Evolutionary conservation across 2,329 filamentous ascomycete genomes (phyloP), one percentile per base, ranked within the genome.

Genomic region (Neurospora sp.): DNA sequence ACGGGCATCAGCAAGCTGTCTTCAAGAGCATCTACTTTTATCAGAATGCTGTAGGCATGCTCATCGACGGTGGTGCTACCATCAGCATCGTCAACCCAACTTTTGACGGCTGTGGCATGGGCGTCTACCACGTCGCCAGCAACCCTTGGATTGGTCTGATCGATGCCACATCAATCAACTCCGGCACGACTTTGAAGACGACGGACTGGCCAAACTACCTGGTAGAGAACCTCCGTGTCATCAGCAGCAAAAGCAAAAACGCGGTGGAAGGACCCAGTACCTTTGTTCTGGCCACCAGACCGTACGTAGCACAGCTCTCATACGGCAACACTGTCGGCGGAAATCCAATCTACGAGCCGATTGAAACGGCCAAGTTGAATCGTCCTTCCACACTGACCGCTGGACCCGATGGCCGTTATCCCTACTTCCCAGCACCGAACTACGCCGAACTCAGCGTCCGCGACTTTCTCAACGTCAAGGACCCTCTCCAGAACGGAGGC

Each of bases 1-100:
- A 82, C 70, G 80, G 80, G 4, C 81, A 83, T 69, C 81, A 83
- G 70, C 82, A 83, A 69, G 81, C 80, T 1, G 73, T 81, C 1
- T 82, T 80, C 73, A 83, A 83, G 75, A 78, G 77, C 71, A 81
- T 83, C 36, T 79, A 81, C 73, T 83, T 83, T 69, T 82, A 75
- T 72, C 76, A 81, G 40, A 82, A 82, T 72, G 81, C 78, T 0
- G 74, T 82, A 5, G 82, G 79, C 39, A 78, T 81, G 75, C 74
- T 79, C 12, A 80, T 81, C 52, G 74, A 74, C 8, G 77, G 76
- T 5, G 82, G 81, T 2, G 75, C 76, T 66, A 82, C 81, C 41
- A 80, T 83, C 70, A 80, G 76, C 71, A 75, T 83, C 38, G 72
- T 82, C 57, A 76, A 76, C 1, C 77, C 81, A 0, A 82, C 80